Evolutionary conservation across 2,329 filamentous ascomycete genomes (phyloP), one percentile per base, ranked within the genome.

Genomic region (Sclerotinia subarctica): DNA sequence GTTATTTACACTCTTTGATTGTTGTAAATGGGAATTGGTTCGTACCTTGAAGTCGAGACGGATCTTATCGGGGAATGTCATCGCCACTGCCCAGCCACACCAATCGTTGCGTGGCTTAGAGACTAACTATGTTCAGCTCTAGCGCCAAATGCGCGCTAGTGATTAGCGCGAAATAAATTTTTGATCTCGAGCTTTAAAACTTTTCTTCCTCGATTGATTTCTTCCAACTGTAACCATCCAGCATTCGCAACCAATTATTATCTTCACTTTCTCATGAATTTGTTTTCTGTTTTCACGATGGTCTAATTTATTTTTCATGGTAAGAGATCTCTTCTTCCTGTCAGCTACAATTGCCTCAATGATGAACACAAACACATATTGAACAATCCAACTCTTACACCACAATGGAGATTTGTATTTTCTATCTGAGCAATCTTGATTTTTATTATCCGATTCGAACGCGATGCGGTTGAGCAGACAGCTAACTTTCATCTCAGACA

Each of bases 311-410:
- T 17, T 67, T 35, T 62, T 24, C 60, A 64, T 71, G 64, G 73
- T 74, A 73, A 70, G 71, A 58, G 53, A 21, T 54, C 21, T 15
- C 15, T 56, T 19, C 32, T 59, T 24, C 62, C 68, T 56, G n/a
- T 68, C 65, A 70, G 29, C 21, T 67, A 59, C 63, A 66, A 57
- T 64, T 67, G 70, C 70, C 72, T 70, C 72, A 73, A 76, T 79
- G 78, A 80, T 79, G 79, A 80, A 75, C 78, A 65, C 70, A 76
- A 73, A 75, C 74, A 75, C 68, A 74, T 62, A 70, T 72, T 75
- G 79, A 80, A 80, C 78, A 80, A 80, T 80, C 78, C 79, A 80
- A 80, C 78, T 79, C 79, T 78, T 80, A 80, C 76, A 74, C 69
- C 53, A 69, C 64, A 70, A 76, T 77, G 74, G 75, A 75, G 76